Evolutionary conservation across 805 yeast species (phyloP).

Genomic region (Wickerhamiella nectarea): DNA sequence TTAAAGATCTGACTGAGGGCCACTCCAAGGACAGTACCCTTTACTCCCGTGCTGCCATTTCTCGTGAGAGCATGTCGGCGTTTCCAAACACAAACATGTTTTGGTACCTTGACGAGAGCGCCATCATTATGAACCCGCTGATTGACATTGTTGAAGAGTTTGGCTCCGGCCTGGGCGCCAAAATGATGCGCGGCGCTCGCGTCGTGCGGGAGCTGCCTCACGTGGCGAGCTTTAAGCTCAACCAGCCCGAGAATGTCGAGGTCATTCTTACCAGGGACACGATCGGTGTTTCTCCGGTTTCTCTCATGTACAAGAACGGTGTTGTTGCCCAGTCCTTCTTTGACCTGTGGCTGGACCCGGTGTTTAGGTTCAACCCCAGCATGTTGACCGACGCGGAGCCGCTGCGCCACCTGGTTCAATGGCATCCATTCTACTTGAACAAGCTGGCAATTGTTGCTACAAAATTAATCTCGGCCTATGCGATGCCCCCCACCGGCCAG

Average conservation of each 20-base stretch:
- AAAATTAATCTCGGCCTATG: constrained; percentile 34
- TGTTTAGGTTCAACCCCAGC: constrained; percentile 48
- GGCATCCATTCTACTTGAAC: constrained; percentile 79
- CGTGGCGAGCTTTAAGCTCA: constrained; percentile 45
- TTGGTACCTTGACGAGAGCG: constrained; percentile 68
- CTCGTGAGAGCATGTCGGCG: constrained; percentile 85
- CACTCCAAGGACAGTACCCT: constrained; percentile 21
- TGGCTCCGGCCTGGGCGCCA: constrained; percentile 46
- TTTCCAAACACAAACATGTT: constrained; percentile 85
- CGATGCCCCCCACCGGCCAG: constrained; percentile 15
- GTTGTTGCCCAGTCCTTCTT: constrained; percentile 50
- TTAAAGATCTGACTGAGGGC: constrained; percentile 25
- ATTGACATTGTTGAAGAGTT: constrained; percentile 48
- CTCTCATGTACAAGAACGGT: constrained; percentile 60
- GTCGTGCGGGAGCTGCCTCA: constrained; percentile 34
- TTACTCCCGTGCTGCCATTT: constrained; percentile 51
- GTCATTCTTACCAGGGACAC: constrained; percentile 60
- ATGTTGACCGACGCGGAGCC: constrained; percentile 47
- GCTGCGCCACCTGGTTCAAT: constrained; percentile 74
- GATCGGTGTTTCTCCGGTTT: constrained; percentile 47
- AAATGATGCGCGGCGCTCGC: constrained; percentile 57
- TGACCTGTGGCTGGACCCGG: constrained; percentile 69
- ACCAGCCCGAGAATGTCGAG: constrained; percentile 40
- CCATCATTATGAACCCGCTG: constrained; percentile 59
- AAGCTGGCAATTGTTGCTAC: constrained; percentile 62